Evolutionary conservation across 2,329 filamentous ascomycete species (phyloP), one percentile per base, ranked within the genome.

Genomic region (Aspergillus ruber): DNA sequence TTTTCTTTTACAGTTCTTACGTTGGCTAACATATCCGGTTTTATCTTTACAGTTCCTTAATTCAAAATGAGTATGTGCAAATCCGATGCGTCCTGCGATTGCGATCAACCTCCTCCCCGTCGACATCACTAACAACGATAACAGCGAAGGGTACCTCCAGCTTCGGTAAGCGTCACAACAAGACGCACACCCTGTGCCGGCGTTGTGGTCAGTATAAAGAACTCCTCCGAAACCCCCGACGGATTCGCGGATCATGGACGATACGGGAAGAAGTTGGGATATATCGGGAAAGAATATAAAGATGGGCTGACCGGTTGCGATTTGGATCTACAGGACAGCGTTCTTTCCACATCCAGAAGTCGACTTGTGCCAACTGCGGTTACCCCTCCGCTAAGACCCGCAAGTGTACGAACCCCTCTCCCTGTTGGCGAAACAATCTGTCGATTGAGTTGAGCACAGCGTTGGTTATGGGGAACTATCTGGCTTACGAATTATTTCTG

Each of bases 301-400:
- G 45, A 49, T 49, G 50, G 50, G 57, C 63, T 64, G 62, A 69
- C 63, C 49, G 57, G 61, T 70, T 58, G 62, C 54, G 51, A 42
- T 58, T 49, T 52, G 50, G 52, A 51, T 50, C 44, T 57, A 53
- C 67, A 94, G 90, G 91, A 78, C 86, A 88, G 74, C 90, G 93
- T 74, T 95, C 93, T 69, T 85, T 96, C 77, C 93, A 98, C 86
- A 85, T 97, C 80, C 93, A 98, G 83, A 98, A 98, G 88, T 86
- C 95, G 78, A 94, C 90, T 72, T 98, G 93, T 82, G 76, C 91
- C 65, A 83, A 81, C 69, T 98, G 93, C 83, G 93, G 90, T 74
- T 98, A 96, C 80, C 93, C 93, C 72, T 80, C 90, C 73, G 93
- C 93, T 76, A 95, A 95, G 85, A 90, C 82, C 76, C 85, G 93